These are phyloP conservation scores for Magnaporthiopsis incrustans DNA, from an alignment of 2,329 filamentous ascomycete genomes.

Conservation along the genomic window DNA sequence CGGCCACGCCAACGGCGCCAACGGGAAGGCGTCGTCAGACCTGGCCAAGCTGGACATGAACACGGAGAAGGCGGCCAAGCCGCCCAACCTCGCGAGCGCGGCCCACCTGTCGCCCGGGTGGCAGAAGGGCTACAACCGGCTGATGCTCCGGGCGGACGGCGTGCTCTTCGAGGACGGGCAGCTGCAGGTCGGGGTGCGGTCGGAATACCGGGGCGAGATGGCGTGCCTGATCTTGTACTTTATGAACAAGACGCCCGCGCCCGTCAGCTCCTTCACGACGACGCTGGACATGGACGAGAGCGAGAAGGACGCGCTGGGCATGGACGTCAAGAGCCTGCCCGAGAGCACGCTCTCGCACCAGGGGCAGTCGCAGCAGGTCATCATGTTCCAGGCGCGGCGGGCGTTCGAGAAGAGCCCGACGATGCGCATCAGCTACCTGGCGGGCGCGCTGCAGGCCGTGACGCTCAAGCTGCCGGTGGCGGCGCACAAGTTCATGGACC, in stretches of 20 bases:
- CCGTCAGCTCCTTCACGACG: slow-evolving; percentile 87
- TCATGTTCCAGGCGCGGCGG: slow-evolving; percentile 83
- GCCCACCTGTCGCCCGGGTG: slow-evolving; percentile 91
- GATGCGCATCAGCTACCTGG: slow-evolving; percentile 87
- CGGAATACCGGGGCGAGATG: slow-evolving; percentile 91
- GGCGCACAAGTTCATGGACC: slow-evolving; percentile 95
- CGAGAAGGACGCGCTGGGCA: slow-evolving; percentile 61
- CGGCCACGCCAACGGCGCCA: slow-evolving; percentile 33
- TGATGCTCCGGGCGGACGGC: slow-evolving; percentile 74
- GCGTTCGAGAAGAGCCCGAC: slow-evolving; percentile 82
- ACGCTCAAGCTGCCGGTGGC: slow-evolving; percentile 84
- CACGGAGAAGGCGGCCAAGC: slow-evolving; percentile 50
- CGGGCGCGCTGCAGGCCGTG: slow-evolving; percentile 84
- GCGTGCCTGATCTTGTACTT: slow-evolving; percentile 95
- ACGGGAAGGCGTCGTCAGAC: slow-evolving; percentile 45
- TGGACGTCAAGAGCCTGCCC: slow-evolving; percentile 82
- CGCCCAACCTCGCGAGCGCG: slow-evolving; percentile 82
- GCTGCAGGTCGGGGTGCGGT: slow-evolving; percentile 83
- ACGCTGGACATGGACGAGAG: slow-evolving; percentile 73
- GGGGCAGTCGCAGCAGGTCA: slow-evolving; percentile 81
- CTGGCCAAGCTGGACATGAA: slow-evolving; percentile 76
- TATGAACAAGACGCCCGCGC: slow-evolving; percentile 80
- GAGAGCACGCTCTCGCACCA: slow-evolving; percentile 70
- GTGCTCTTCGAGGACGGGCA: slow-evolving; percentile 93
- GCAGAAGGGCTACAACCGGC: slow-evolving; percentile 79